Conservation (phyloP, 2,329 filamentous ascomycete species). For the Dichotomopilus funicola region DNA sequence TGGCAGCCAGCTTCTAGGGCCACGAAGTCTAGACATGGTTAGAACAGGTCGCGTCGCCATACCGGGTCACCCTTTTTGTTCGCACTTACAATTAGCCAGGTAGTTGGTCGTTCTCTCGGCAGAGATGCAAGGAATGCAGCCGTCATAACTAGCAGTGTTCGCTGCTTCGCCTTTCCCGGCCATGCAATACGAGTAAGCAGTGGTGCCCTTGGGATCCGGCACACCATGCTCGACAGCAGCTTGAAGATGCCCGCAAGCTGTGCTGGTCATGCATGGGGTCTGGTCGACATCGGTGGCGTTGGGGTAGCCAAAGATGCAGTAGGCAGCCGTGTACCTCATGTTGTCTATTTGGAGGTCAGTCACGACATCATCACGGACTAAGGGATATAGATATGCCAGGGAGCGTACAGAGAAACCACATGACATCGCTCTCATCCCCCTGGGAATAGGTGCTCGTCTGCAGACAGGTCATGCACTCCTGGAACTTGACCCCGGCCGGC, state of each 20-base stretch:
- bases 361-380: neutral
- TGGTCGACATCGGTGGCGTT: constrained; percentile 40
- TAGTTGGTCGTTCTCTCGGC: constrained; percentile 37
- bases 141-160: constrained; percentile 29
- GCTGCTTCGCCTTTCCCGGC: constrained; percentile 35
- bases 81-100: constrained; percentile 42
- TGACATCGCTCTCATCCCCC: constrained; percentile 45
- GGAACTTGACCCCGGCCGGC: constrained; percentile 39
- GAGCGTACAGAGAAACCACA: constrained; percentile 50
- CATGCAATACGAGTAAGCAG: constrained; percentile 43
- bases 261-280: constrained; percentile 45
- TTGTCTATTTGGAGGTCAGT: constrained; percentile 39
- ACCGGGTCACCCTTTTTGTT: neutral
- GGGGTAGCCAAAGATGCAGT: constrained; percentile 47
- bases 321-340: constrained; percentile 44
- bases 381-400: neutral
- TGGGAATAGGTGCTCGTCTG: constrained; percentile 44
- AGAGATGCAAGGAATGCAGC: constrained; percentile 42
- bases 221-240: constrained; percentile 36
- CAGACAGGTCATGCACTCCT: constrained; percentile 46
- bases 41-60: neutral
- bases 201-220: constrained; percentile 29
- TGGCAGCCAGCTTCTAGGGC: constrained; percentile 47
- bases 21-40: constrained; percentile 36
- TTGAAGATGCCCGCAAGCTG: constrained; percentile 43